Base-by-base conservation (phyloP, 768 basidiomycete genomes). In the Butyriboletus loyo region DNA sequence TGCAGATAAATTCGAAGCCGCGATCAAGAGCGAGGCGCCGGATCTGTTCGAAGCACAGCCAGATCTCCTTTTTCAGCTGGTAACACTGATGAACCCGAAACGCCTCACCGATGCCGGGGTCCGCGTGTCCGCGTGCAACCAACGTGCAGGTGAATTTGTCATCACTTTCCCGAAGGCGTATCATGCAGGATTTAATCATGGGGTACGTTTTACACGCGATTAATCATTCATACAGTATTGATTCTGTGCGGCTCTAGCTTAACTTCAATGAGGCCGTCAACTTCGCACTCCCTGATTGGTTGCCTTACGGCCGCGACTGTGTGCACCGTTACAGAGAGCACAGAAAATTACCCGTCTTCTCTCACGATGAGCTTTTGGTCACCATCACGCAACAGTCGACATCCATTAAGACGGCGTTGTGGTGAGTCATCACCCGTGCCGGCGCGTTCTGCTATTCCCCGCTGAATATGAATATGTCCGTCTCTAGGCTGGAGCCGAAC, bases 261-360 rank as follows among this genome's bases (percentile, higher is more conserved):
- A 99, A 99, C 73, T 95, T 98, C 76, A 98, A 98, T 68, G 97
- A 98, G 74, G 97, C 96, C 4, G 96, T 98, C 64, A 98, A 99
- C 70, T 98, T 98, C 64, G 96, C 97, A 11, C 76, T 97, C 25
- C 92, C 94, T 24, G 93, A 98, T 67, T 99, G 97, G 97, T 74
- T 98, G 41, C 76, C 87, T 8, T 84, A 82, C 57, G 97, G 91
- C 32, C 81, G 89, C 36, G 89, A 89, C 51, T 97, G 93, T 65
- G 92, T 95, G 13, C 79, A 86, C 64, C 82, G 91, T 38, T 98
- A 99, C 69, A 85, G 91, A 61, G 85, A 91, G 57, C 88, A 97
- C 70, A 74, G 84, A 69, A 98, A 98, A 68, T 77, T 90, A 36
- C 97, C 97, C 5, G 97, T 99, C 5, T 99, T 99, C 72, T 98